A percentile compares a stretch with the other conserved stretches of the same genome.
These are phyloP conservation scores for Pseudomonodictys pantanalensis DNA, from an alignment of 495 filamentous ascomycete genomes.

Conservation along the genomic window DNA sequence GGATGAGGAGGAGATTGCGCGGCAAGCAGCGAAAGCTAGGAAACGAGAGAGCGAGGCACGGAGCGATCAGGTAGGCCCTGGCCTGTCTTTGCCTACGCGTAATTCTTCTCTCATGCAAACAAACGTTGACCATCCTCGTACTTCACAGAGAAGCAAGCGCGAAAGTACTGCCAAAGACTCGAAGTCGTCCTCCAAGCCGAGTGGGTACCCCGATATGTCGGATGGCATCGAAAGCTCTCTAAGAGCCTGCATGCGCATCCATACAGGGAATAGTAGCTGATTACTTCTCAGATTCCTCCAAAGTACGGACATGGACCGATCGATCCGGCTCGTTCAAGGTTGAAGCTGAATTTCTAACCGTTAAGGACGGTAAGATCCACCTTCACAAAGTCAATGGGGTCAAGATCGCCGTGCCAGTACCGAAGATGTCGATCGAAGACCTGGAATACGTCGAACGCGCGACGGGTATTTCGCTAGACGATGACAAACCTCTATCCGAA, in stretches of 20 bases:
- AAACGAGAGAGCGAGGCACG: slow-evolving; percentile 55
- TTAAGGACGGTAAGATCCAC: slow-evolving; percentile 94
- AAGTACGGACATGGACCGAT: slow-evolving; percentile 91
- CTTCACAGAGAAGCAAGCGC: slow-evolving; percentile 66
- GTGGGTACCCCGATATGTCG: slow-evolving; percentile 64
- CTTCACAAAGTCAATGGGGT: slow-evolving; percentile 97
- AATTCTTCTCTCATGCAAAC: slow-evolving; percentile 60
- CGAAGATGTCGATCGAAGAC: slow-evolving; percentile 93
- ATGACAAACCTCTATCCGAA: slow-evolving; percentile 91
- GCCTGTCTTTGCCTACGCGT: slow-evolving; percentile 66
- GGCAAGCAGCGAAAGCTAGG: slow-evolving; percentile 64
- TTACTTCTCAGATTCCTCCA: slow-evolving; percentile 68
- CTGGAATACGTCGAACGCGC: slow-evolving; percentile 87
- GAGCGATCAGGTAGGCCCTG: slow-evolving; percentile 72
- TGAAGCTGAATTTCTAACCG: slow-evolving; percentile 92
- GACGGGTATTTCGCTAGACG: slow-evolving; percentile 86
- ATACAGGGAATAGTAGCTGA: too few species aligned
- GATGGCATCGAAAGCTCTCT: too few species aligned
- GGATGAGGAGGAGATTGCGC: slow-evolving; percentile 77
- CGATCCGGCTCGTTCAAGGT: slow-evolving; percentile 93
- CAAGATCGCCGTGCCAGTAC: slow-evolving; percentile 92
- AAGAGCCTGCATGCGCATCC: too few species aligned
- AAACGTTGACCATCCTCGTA: slow-evolving; percentile 57
- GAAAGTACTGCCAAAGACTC: slow-evolving; percentile 52
- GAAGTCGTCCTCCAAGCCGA: slow-evolving; percentile 59